These are phyloP conservation scores for Salisapilia sapeloensis DNA, from an alignment of 352 stramenopile species.

Conservation along the genomic window DNA sequence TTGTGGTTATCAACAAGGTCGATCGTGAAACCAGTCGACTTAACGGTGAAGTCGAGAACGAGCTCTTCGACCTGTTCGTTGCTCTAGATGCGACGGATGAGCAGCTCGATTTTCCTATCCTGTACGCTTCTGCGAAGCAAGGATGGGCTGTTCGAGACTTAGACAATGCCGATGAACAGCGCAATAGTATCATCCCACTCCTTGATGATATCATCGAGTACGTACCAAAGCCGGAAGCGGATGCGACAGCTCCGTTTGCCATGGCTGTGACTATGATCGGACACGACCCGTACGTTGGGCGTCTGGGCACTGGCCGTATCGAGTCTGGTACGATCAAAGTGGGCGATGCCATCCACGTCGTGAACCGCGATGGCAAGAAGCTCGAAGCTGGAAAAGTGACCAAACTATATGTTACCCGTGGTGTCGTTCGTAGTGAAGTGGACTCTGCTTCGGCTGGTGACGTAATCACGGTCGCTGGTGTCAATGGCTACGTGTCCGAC, in stretches of 20 bases:
- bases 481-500: conserved; percentile 82
- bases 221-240: conserved; percentile 79
- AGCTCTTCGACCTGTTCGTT: conserved; percentile 96
- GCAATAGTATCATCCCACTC: conserved; percentile 87
- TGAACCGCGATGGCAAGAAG: conserved; percentile 76
- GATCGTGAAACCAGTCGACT: conserved; percentile 85
- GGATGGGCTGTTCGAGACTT: conserved; percentile 90
- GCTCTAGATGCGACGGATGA: conserved; percentile 86
- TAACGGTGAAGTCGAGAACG: conserved; percentile 91
- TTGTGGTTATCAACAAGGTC: conserved; percentile 99
- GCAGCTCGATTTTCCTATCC: conserved; percentile 93
- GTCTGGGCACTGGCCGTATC: conserved; percentile 92
- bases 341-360: conserved; percentile 79
- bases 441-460: conserved; percentile 80
- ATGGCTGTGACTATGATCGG: conserved; percentile 93
- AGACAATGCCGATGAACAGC: conserved; percentile 35
- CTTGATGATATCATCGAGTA: conserved; percentile 94
- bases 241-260: conserved; percentile 79
- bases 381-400: conserved; percentile 66
- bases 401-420: conserved; percentile 79
- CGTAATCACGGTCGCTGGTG: conserved; percentile 94
- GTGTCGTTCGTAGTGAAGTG: conserved; percentile 72
- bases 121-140: conserved; percentile 92
- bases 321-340: conserved; percentile 81
- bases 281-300: conserved; percentile 96